A percentile compares a stretch with the other conserved stretches of the same genome.
These are phyloP conservation scores for Pichia sp. DNA, from an alignment of 1,139 yeast genomes.

Conservation along the genomic window DNA sequence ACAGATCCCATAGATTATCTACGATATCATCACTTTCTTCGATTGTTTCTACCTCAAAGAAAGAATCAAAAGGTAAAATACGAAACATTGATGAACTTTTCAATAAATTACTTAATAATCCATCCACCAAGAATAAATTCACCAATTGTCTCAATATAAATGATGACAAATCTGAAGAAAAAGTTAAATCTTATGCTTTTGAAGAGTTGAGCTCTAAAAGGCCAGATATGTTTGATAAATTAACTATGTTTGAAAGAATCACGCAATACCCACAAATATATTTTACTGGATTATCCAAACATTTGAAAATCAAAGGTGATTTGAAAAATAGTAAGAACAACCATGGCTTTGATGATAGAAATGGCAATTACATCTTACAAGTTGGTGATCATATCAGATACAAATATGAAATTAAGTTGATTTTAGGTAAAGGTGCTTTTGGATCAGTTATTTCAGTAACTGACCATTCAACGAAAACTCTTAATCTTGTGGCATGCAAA, in stretches of 20 bases:
- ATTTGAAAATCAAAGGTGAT: conserved; percentile 36
- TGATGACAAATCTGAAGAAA: neutral
- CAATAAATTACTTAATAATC: neutral
- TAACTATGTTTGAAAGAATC: conserved; percentile 50
- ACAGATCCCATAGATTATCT: neutral
- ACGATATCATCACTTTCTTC: neutral
- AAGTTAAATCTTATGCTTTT: conserved; percentile 8
- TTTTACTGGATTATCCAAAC: conserved; percentile 33
- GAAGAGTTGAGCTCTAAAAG: conserved; percentile 19
- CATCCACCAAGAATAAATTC: neutral
- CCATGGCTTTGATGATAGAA: conserved; percentile 72
- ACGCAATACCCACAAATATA: conserved; percentile 43
- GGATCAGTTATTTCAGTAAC: conserved; percentile 73
- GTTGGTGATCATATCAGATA: conserved; percentile 75
- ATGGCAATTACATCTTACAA: conserved; percentile 59
- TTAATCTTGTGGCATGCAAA: conserved; percentile 61
- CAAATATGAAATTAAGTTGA: conserved; percentile 59
- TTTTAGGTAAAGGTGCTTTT: conserved; percentile 80
- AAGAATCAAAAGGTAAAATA: neutral
- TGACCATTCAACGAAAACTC: conserved; percentile 59
- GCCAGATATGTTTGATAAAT: conserved; percentile 24
- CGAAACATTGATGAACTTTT: conserved; percentile 2
- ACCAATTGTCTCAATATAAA: neutral
- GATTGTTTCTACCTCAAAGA: neutral
- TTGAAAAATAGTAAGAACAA: conserved; percentile 46